Percentiles rank a stretch among this genome's conserved stretches.
Evolutionary conservation across 805 yeast species (phyloP).

Genomic region (Starmerella stigmatis): DNA sequence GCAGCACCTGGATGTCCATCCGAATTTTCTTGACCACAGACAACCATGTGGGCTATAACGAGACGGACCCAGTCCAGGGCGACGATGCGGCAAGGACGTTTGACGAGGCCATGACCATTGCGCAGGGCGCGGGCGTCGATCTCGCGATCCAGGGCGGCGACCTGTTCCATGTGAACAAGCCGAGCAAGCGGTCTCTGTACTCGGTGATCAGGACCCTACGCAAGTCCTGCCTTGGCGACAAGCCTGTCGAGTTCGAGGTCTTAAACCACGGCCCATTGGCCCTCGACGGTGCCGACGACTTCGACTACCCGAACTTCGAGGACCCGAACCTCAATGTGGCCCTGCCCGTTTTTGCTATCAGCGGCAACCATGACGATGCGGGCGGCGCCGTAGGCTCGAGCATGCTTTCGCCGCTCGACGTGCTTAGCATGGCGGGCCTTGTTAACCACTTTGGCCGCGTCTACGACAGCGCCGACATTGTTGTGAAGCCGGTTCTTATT

Average conservation of each 20-base stretch:
- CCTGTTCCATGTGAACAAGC: conserved; percentile 80
- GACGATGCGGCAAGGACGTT: conserved; percentile 84
- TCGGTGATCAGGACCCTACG: conserved; percentile 69
- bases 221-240: conserved; percentile 66
- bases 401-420: conserved; percentile 76
- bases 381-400: conserved; percentile 47
- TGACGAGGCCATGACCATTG: conserved; percentile 67
- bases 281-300: conserved; percentile 46
- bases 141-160: conserved; percentile 90
- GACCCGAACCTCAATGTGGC: conserved; percentile 85
- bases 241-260: conserved; percentile 75
- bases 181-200: conserved; percentile 73
- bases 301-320: conserved; percentile 70
- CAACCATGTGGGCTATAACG: conserved; percentile 91
- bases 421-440: conserved; percentile 68
- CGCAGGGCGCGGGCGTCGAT: conserved; percentile 59
- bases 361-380: conserved; percentile 96
- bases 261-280: conserved; percentile 60
- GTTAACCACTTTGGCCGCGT: conserved; percentile 85
- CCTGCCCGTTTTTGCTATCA: conserved; percentile 81
- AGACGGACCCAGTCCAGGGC: conserved; percentile 79
- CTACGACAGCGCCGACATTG: conserved; percentile 60
- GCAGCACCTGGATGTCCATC: conserved; percentile 15
- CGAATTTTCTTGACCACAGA: conserved; percentile 75
- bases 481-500: conserved; percentile 63